Conservation (phyloP, 2,329 filamentous ascomycete genomes). For the Leptographium lundbergii region DNA sequence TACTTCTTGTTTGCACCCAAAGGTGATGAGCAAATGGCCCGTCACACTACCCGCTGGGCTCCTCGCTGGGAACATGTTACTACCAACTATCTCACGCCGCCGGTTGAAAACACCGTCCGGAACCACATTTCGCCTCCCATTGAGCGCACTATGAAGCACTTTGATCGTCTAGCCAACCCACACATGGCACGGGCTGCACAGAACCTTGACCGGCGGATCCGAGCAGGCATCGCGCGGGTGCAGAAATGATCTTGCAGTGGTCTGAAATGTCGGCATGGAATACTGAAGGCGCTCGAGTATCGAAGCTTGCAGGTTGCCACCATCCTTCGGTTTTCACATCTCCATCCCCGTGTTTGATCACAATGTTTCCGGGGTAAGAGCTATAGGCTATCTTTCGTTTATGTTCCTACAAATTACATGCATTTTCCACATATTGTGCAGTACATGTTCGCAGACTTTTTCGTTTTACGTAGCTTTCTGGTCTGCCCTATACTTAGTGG, state of each 20-base stretch:
- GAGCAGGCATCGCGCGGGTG: slow-evolving; percentile 27
- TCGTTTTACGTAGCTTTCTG: too few relatives aligned
- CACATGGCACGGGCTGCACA: slow-evolving; percentile 35
- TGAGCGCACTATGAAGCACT: slow-evolving; percentile 28
- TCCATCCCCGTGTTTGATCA: too few relatives aligned
- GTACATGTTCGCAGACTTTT: too few relatives aligned
- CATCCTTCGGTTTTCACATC: not conserved
- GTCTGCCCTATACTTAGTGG: too few relatives aligned
- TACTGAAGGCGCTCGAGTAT: not conserved
- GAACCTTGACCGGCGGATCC: slow-evolving; percentile 34
- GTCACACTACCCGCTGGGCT: slow-evolving; percentile 44
- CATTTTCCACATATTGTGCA: too few relatives aligned
- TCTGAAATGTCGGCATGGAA: not conserved
- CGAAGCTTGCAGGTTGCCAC: not conserved
- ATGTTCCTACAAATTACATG: too few relatives aligned
- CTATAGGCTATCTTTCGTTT: too few relatives aligned
- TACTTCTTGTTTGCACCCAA: slow-evolving; percentile 42
- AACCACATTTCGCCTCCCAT: slow-evolving; percentile 33
- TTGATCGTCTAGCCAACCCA: slow-evolving; percentile 31
- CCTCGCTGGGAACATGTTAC: slow-evolving; percentile 48
- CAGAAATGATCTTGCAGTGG: not conserved
- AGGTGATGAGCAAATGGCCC: slow-evolving; percentile 39
- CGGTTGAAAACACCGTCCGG: slow-evolving; percentile 31
- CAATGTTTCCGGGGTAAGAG: too few relatives aligned
- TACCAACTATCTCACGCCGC: slow-evolving; percentile 37